Base-by-base conservation (phyloP, 2,329 filamentous ascomycete species). In the Rhynchosporium agropyri region DNA sequence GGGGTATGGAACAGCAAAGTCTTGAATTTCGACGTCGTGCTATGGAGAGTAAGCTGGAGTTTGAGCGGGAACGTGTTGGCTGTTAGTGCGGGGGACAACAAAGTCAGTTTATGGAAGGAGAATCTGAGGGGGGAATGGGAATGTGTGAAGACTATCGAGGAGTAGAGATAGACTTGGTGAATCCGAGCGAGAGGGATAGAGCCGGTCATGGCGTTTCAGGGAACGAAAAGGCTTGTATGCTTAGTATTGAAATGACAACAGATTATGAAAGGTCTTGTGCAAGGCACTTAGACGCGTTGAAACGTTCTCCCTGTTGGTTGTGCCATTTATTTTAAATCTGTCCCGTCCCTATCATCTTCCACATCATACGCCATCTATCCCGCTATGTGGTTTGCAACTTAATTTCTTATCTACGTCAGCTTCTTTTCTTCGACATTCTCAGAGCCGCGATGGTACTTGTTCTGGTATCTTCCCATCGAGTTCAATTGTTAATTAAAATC, bases 31-130 rank as follows among this genome's bases (percentile, higher is more conserved):
- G 94, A 97, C 65, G 87, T 89, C 4, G 89, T 93, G 53, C 85
- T 97, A 63, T 99, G 95, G 95, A 88, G 95, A 61, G 95, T 97
- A 51, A 97, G 92, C 82, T 99, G 95, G 95, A 97, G 92, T 72
- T 81, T 98, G 74, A 97, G 92, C 77, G 95, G 95, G 58, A 99
- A 99, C 76, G 93, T 98, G 26, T 82, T 99, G 71, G 95, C 95
- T 9, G 92, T 97, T 66, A 95, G 90, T 74, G 92, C 92, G 45
- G 91, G 90, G 31, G 94, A 99, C 79, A 99, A 99, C 82, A 93
- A 96, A 80, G 93, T 99, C 61, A 96, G 89, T 60, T 78, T 99
- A 76, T 99, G 94, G 94, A 99, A 98, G 84, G 95, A 99, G 84
- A 96, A 96, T 76, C 81, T 99, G 71, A 90, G 90, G 76, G 95